These are phyloP conservation scores for Globisporangium cystogenes DNA, from an alignment of 352 stramenopile species.

Conservation along the genomic window DNA sequence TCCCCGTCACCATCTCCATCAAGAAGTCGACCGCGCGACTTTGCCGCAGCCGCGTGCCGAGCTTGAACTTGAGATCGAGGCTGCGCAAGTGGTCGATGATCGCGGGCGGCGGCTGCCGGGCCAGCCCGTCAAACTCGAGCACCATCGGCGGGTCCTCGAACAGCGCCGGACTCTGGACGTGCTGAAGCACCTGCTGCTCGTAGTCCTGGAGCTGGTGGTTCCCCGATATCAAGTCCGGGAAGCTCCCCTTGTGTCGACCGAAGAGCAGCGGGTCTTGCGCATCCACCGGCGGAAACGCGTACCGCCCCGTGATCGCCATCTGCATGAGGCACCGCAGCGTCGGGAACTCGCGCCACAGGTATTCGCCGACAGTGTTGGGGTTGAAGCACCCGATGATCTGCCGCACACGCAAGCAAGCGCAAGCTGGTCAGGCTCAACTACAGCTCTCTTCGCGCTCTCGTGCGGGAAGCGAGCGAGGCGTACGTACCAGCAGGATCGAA, in stretches of 20 bases:
- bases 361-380: constrained; percentile 67
- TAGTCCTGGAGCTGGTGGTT: constrained; percentile 68
- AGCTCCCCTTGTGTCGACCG: constrained; percentile 46
- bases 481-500: constrained; percentile 72
- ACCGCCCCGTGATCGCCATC: constrained; percentile 80
- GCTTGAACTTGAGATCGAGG: constrained; percentile 67
- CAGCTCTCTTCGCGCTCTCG: background rate
- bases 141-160: constrained; percentile 68
- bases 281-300: constrained; percentile 59
- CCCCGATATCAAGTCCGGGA: constrained; percentile 44
- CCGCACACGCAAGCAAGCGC: background rate
- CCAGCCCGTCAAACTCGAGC: constrained; percentile 58
- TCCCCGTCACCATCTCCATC: constrained; percentile 80
- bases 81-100: constrained; percentile 73
- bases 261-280: constrained; percentile 51
- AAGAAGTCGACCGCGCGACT: constrained; percentile 75
- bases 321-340: constrained; percentile 81
- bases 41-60: constrained; percentile 73
- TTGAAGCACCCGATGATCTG: constrained; percentile 66
- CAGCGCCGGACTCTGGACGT: constrained; percentile 32
- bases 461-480: background rate
- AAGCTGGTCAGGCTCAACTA: background rate
- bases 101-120: constrained; percentile 56
- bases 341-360: constrained; percentile 66
- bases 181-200: constrained; percentile 61